Percentiles rank a stretch among this genome's conserved stretches.
These are phyloP conservation scores for Gnetum montanum DNA, from an alignment of 75 land plant species.

Conservation along the genomic window DNA sequence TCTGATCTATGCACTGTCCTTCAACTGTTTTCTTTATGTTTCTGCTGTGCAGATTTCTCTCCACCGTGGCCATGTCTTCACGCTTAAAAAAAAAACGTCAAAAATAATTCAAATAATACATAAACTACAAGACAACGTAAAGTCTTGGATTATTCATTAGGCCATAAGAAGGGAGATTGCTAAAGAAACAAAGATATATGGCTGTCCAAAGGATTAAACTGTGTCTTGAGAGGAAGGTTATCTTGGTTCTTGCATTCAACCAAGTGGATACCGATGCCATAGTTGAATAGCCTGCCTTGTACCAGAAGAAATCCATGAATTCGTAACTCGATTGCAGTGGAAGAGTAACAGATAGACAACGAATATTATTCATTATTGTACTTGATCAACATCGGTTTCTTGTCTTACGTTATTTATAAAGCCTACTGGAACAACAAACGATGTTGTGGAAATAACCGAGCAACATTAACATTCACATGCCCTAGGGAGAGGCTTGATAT, in stretches of 20 bases:
- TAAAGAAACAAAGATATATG: conserved; percentile 49
- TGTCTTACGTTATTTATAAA: no score
- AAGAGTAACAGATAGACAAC: no score
- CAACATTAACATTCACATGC: no score
- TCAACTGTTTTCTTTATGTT: conserved; percentile 22
- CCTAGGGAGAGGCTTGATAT: no score
- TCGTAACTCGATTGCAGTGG: no score
- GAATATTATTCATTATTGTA: no score
- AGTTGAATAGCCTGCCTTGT: conserved; percentile 67
- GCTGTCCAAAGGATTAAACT: conserved; percentile 57
- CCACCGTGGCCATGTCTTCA: conserved; percentile 32
- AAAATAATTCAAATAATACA: not conserved
- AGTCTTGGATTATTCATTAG: not conserved
- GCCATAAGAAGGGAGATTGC: not conserved
- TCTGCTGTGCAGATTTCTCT: conserved; percentile 19
- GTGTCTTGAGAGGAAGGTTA: conserved; percentile 6
- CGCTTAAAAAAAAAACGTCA: conserved; percentile 12
- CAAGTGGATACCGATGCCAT: conserved; percentile 68
- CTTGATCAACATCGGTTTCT: no score
- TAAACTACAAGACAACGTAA: not conserved
- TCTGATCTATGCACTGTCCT: conserved; percentile 39
- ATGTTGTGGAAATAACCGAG: no score
- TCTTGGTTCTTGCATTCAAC: conserved; percentile 32
- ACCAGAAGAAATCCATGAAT: no score
- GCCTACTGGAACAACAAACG: no score